Conservation (phyloP, 2,329 filamentous ascomycete genomes). For the Lasiodiplodia theobromae region DNA sequence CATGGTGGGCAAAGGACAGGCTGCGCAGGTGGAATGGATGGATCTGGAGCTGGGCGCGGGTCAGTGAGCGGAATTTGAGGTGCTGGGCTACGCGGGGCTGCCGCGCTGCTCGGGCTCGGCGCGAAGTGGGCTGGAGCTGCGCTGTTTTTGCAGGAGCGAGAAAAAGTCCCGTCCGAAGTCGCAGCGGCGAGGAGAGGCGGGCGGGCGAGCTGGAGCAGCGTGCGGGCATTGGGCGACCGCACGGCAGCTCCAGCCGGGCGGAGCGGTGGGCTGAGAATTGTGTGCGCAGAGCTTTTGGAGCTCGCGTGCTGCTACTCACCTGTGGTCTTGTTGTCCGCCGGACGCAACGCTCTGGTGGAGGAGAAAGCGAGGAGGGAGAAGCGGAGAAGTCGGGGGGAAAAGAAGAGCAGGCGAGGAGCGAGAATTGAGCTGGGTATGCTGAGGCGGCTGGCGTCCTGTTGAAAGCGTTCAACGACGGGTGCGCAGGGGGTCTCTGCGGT, state of each 20-base stretch:
- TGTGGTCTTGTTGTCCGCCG: slow-evolving; percentile 12
- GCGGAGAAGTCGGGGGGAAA: slow-evolving; percentile 6
- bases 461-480: slow-evolving; percentile 15
- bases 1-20: slow-evolving; percentile 45
- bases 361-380: neutral
- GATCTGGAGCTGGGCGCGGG: slow-evolving; percentile 14
- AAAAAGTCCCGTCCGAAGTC: slow-evolving; percentile 9
- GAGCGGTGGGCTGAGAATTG: neutral
- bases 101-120: neutral
- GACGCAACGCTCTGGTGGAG: slow-evolving; percentile 9
- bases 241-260: slow-evolving; percentile 1
- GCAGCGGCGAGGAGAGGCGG: neutral
- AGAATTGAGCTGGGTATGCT: slow-evolving; percentile 17
- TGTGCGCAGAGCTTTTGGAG: slow-evolving; percentile 5
- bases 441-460: slow-evolving; percentile 16
- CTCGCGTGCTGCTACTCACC: slow-evolving; percentile 9
- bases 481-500: slow-evolving; percentile 19
- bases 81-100: neutral
- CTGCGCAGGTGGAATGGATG: slow-evolving; percentile 5
- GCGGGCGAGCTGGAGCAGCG: neutral
- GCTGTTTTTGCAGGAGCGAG: slow-evolving; percentile 6
- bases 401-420: slow-evolving; percentile 13
- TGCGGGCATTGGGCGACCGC: neutral
- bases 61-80: slow-evolving; percentile 17
- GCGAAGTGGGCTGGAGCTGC: slow-evolving; percentile 23